These are phyloP conservation scores for Rhexocercosporidium sp. DNA, from an alignment of 2,329 filamentous ascomycete species.

Conservation along the genomic window DNA sequence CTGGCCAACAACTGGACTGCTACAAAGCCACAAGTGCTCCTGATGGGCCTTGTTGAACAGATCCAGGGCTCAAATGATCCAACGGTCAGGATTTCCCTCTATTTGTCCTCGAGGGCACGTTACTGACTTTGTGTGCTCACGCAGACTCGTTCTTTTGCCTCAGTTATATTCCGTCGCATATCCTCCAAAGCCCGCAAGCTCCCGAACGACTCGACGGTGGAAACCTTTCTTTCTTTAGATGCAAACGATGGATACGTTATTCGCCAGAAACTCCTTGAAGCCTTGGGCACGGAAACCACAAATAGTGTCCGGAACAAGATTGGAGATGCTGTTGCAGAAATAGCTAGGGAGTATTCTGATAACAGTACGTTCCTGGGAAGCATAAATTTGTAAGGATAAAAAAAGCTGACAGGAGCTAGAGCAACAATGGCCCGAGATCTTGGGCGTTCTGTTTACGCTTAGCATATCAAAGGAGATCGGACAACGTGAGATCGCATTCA, in stretches of 20 bases:
- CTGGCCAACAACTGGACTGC: slow-evolving; percentile 89
- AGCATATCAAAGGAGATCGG: slow-evolving; percentile 85
- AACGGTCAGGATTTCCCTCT: slow-evolving; percentile 36
- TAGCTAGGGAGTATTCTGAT: slow-evolving; percentile 93
- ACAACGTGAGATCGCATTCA: slow-evolving; percentile 90
- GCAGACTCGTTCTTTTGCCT: slow-evolving; percentile 89
- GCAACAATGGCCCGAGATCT: slow-evolving; percentile 87
- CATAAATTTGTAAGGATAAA: not conserved
- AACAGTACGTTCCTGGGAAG: slow-evolving; percentile 66
- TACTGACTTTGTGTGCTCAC: slow-evolving; percentile 24
- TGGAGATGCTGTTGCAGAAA: slow-evolving; percentile 94
- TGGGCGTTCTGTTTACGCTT: slow-evolving; percentile 84
- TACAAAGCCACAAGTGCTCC: slow-evolving; percentile 79
- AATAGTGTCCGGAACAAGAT: slow-evolving; percentile 88
- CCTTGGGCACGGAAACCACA: slow-evolving; percentile 73
- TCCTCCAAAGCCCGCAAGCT: slow-evolving; percentile 86
- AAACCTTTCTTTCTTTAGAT: slow-evolving; percentile 83
- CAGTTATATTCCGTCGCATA: slow-evolving; percentile 93
- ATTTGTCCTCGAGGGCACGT: not conserved
- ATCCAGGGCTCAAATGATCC: slow-evolving; percentile 70
- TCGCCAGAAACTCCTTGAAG: slow-evolving; percentile 81
- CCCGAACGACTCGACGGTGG: slow-evolving; percentile 71
- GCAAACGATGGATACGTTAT: slow-evolving; percentile 78
- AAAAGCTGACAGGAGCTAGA: slow-evolving; percentile 55
- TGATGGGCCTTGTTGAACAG: slow-evolving; percentile 95